Evolutionary conservation across 78 protist species (phyloP).

Genomic region (Speleostelium caveatum): DNA sequence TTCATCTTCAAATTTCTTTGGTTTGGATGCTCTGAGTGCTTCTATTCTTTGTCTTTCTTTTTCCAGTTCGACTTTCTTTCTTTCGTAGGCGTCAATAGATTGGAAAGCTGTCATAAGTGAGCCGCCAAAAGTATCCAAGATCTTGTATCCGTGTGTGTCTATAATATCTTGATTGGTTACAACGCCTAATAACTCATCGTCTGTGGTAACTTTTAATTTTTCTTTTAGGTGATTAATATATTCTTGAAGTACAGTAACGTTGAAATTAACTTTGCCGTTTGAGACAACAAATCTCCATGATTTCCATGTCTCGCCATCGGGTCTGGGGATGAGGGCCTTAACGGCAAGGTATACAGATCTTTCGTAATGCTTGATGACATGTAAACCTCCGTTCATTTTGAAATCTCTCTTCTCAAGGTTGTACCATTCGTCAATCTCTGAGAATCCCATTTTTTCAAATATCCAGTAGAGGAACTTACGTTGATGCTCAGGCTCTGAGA

Average conservation of each 20-base stretch:
- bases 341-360: neutral
- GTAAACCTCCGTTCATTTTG: conserved; percentile 5
- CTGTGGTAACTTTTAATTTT: neutral
- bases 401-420: neutral
- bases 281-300: conserved; percentile 23
- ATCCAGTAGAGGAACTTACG: neutral
- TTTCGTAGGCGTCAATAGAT: neutral
- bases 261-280: neutral
- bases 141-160: neutral
- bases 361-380: neutral
- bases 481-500: neutral
- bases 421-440: conserved; percentile 1
- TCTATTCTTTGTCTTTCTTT: neutral
- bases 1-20: neutral
- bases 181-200: neutral
- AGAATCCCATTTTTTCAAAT: neutral
- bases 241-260: neutral
- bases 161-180: neutral
- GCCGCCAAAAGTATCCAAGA: conserved; percentile 7
- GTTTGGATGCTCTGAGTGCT: neutral
- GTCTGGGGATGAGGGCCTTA: neutral
- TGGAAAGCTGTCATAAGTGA: neutral
- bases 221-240: neutral
- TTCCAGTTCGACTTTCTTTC: neutral
- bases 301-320: neutral